Evolutionary conservation across 495 filamentous ascomycete species (phyloP).

Genomic region (Xylaria bambusicola): DNA sequence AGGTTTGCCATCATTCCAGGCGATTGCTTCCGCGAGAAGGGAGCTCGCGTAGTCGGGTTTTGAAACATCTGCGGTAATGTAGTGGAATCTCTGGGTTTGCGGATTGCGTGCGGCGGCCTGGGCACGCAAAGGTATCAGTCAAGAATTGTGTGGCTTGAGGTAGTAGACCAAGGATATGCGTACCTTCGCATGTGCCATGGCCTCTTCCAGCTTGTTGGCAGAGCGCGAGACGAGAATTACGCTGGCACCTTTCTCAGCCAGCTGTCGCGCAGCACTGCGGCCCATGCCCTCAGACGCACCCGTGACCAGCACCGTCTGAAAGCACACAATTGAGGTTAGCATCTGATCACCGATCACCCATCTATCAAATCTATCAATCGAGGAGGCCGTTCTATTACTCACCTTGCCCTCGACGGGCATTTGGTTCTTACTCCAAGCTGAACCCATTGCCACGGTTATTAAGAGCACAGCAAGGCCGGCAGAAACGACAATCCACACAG

Average conservation of each 20-base stretch:
- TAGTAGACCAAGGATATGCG: not conserved
- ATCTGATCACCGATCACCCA: too few relatives aligned
- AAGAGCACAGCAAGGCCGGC: conserved; percentile 50
- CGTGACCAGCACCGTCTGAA: conserved; percentile 80
- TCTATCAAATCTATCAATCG: not conserved
- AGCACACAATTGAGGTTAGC: not conserved
- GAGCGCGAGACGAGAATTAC: conserved; percentile 83
- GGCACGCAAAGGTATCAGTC: conserved; percentile 11
- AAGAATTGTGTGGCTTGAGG: conserved; percentile 1
- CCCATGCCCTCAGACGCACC: conserved; percentile 95
- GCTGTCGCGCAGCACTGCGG: conserved; percentile 65
- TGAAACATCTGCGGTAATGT: conserved; percentile 82
- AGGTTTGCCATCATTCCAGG: conserved; percentile 75
- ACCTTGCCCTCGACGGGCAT: conserved; percentile 82
- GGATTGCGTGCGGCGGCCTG: conserved; percentile 62
- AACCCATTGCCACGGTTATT: conserved; percentile 62
- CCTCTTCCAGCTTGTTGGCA: conserved; percentile 69
- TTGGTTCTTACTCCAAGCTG: conserved; percentile 67
- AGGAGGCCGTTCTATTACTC: conserved; percentile 13
- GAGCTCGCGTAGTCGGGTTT: conserved; percentile 63
- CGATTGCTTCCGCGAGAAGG: conserved; percentile 69
- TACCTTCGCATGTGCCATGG: conserved; percentile 67
- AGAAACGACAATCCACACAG: conserved; percentile 40
- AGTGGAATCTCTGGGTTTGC: conserved; percentile 73
- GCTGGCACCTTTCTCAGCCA: conserved; percentile 83